phyloP scores from a whole-genome alignment of 1,284 basidiomycete species.

The Irpex sp. region DNA sequence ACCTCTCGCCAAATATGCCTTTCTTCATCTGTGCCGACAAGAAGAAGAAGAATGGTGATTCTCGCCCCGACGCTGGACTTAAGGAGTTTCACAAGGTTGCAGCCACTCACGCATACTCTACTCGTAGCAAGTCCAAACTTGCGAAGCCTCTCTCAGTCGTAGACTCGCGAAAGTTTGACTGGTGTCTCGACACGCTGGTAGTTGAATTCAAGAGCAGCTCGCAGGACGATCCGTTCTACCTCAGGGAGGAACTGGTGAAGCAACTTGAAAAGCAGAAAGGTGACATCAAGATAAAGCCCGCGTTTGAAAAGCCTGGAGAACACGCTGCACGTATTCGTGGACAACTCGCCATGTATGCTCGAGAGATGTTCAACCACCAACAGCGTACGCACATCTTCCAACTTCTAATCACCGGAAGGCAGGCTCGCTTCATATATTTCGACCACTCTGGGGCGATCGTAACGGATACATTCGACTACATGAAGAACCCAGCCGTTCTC shows the following conservation, averaged over 20 bases:
- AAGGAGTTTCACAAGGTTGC: not conserved
- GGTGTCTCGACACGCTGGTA: not conserved
- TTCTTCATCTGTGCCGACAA: not conserved
- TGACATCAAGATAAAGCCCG: not conserved
- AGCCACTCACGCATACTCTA: not conserved
- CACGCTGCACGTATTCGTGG: not conserved
- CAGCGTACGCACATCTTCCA: conserved; percentile 1
- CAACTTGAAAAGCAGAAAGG: not conserved
- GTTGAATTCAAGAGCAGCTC: not conserved
- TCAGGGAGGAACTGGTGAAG: not conserved
- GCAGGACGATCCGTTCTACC: not conserved
- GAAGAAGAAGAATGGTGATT: not conserved
- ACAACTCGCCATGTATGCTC: not conserved
- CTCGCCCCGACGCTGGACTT: not conserved
- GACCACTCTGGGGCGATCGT: conserved; percentile 5
- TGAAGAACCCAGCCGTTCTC: not conserved
- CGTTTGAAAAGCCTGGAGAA: not conserved
- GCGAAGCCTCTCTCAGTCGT: not conserved
- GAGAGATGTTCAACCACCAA: not conserved
- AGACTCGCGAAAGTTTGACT: not conserved
- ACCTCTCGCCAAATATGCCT: not conserved
- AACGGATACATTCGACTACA: conserved; percentile 2
- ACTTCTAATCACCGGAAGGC: not conserved
- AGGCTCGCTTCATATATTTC: conserved; percentile 1
- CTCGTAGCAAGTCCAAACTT: not conserved